Base-by-base conservation (phyloP, 2,329 filamentous ascomycete species). In the Thermoascus crustaceus region DNA sequence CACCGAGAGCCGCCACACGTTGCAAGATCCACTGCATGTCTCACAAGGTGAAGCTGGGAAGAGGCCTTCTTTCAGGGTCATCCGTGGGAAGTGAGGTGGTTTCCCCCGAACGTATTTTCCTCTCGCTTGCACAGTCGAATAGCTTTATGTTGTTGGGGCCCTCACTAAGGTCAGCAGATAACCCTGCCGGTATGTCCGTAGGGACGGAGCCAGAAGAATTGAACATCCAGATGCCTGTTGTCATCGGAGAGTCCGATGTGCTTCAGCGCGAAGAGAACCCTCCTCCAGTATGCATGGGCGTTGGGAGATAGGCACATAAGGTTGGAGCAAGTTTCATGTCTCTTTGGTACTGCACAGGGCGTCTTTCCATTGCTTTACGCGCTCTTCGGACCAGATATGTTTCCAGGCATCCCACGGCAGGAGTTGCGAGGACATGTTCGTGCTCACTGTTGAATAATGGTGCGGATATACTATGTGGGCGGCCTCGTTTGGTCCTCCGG, bases 11-110 rank as follows among this genome's bases (percentile, higher is more conserved):
- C 11, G 16, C 29, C 7, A 31, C 9, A 16, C 29, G 11, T 7
- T 31, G 29, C 29, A 31, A 18, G 16, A 16, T 8, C 29, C 29
- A 31, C 11, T 31, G 16, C 29, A 31, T 31, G 7, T 31, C 29
- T 19, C 16, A 11, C 16, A 31, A 18, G 4, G 10, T 16, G 7
- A 14, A 7, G 29, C 29, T 31, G 10, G 29, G 29, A 16, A 31
- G 11, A 5, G 29, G 29, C 5, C 17, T n/a, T 7, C 7, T 31
- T 31, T 31, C 29, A 10, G 29, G 29, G 16, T 31, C 29, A 7
- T 14, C 7, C 16, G 29, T 31, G 9, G 5, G 10, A 7, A 31
- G 16, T 7, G 29, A 5, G 29, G 19, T 10, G 29, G 11, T 18
- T 5, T 31, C 9, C 4, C 16, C 29, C 7, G 29, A 31, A 18